phyloP scores from a whole-genome alignment of 805 yeast genomes.

The Candida orba region DNA sequence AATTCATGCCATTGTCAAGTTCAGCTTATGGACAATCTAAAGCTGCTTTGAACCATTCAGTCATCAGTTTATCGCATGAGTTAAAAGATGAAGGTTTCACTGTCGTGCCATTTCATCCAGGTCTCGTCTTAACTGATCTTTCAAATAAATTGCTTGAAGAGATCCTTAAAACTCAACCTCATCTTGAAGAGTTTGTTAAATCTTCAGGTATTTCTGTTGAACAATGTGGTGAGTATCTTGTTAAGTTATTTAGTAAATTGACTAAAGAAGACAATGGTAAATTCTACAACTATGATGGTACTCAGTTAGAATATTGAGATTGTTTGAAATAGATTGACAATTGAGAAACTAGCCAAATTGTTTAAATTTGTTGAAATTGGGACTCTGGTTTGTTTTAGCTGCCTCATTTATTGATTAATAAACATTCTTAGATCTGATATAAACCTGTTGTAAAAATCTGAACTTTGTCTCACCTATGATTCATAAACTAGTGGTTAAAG shows the following conservation, averaged over 20 bases:
- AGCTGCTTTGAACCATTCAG: conserved; percentile 28
- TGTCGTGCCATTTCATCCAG: conserved; percentile 32
- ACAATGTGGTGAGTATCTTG: conserved; percentile 17
- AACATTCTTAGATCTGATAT: too few relatives aligned
- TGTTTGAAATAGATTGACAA: too few relatives aligned
- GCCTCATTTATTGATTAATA: too few relatives aligned
- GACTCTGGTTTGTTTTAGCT: too few relatives aligned
- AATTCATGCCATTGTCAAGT: conserved; percentile 6
- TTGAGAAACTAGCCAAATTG: too few relatives aligned
- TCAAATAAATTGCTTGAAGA: conserved; percentile 6
- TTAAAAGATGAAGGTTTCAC: conserved; percentile 22
- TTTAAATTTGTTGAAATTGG: too few relatives aligned
- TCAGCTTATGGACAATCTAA: conserved; percentile 27
- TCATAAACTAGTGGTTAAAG: too few relatives aligned
- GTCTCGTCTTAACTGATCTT: conserved; percentile 31
- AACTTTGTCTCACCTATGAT: too few relatives aligned
- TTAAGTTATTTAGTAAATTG: conserved; percentile 16
- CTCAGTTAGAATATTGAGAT: background rate
- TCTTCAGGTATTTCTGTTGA: conserved; percentile 19
- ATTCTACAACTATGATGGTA: conserved; percentile 20
- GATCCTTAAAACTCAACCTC: conserved; percentile 1
- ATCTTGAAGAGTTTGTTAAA: background rate
- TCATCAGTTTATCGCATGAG: conserved; percentile 23
- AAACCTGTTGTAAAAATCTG: too few relatives aligned
- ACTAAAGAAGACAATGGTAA: conserved; percentile 23